Evolutionary conservation across 768 basidiomycete genomes (phyloP), one percentile per base, ranked within the genome.

Genomic region (Mycena galopus): DNA sequence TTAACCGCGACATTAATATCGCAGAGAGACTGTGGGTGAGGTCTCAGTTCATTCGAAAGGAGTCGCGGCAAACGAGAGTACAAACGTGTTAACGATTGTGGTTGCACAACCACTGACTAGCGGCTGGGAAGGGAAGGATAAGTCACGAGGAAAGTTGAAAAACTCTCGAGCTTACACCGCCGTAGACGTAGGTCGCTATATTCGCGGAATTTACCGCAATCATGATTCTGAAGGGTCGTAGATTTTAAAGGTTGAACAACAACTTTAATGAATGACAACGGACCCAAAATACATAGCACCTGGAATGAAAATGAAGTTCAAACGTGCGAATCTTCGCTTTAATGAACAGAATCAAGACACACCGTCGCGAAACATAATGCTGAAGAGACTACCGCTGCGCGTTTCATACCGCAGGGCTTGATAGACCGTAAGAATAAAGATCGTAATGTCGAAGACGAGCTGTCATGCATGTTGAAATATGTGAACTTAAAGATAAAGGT

Each of bases 371-470:
- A 74, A 17, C 17, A 74, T 37, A 29, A 74, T 51, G 21, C 23
- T 25, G 35, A 74, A 65, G 0, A 74, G 58, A 17, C 33, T 62
- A 0, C 66, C 57, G 11, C 56, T 39, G 17, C 65, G 70, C 8
- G 27, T 53, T 8, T 39, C 66, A 33, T 65, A 64, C 27, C 30
- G 25, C 12, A 68, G 51, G 12, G 69, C 58, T 55, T 74, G 76
- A 69, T 72, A 69, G 4, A 78, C 33, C 4, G 76, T 81, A 9
- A 81, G 58, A 21, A 53, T 14, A 67, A 80, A 80, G 21, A 78
- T 57, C 50, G 75, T 25, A 12, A 65, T 17, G 30, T 80, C 78
- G 50, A 79, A 80, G 12, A 64, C 55, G 25, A 81, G 62, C 39
- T 76, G 70, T 3, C 19, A 32, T 14, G 7, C 17, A 10, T 5